Conservation (phyloP, 2,329 filamentous ascomycete genomes). For the Aspergillus nomiae region DNA sequence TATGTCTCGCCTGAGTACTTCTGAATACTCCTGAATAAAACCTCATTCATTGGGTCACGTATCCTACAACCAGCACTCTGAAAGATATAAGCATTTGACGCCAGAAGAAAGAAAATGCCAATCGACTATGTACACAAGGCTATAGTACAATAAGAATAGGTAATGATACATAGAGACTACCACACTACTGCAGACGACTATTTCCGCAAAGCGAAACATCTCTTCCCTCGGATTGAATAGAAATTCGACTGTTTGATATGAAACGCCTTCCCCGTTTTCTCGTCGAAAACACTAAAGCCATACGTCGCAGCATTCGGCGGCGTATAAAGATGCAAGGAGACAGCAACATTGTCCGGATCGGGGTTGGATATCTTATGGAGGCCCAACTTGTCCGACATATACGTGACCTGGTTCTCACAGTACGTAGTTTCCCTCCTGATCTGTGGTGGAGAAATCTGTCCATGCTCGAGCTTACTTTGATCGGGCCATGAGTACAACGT, state of each 20-base stretch:
- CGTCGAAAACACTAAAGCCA: conserved; percentile 81
- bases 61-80: neutral
- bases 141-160: neutral
- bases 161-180: neutral
- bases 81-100: neutral
- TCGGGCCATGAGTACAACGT: conserved; percentile 76
- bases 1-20: neutral
- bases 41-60: neutral
- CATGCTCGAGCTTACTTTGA: conserved; percentile 47
- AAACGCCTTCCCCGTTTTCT: conserved; percentile 70
- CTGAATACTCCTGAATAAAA: too few species aligned
- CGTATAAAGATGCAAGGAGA: conserved; percentile 85
- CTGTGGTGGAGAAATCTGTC: conserved; percentile 56
- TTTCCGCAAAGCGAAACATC: conserved; percentile 19
- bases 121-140: neutral
- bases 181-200: neutral
- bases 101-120: neutral
- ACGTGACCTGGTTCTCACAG: conserved; percentile 73
- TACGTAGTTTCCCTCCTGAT: conserved; percentile 70
- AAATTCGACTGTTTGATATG: conserved; percentile 72
- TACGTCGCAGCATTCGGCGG: conserved; percentile 83
- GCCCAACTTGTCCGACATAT: conserved; percentile 87
- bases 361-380: conserved; percentile 81
- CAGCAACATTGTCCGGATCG: conserved; percentile 69
- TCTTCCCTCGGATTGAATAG: conserved; percentile 62